Conservation (phyloP, 495 filamentous ascomycete species). For the Terfezia claveryi region DNA sequence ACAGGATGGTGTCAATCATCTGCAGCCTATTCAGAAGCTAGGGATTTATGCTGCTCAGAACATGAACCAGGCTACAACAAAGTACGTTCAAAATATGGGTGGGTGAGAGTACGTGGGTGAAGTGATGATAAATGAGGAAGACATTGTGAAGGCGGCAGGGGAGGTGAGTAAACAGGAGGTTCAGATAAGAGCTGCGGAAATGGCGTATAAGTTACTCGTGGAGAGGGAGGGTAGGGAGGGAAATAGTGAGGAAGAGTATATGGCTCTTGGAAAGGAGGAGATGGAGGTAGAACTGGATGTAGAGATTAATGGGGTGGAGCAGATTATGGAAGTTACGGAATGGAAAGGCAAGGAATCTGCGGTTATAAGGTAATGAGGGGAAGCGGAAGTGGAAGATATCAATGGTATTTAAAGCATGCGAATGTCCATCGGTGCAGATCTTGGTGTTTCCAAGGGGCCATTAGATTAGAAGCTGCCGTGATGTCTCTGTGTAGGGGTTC, state of each 20-base stretch:
- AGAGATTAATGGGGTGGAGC: not conserved
- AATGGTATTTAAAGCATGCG: too few species aligned
- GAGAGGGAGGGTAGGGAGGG: not conserved
- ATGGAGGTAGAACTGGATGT: not conserved
- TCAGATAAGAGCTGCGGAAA: slow-evolving; percentile 32
- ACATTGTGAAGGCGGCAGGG: slow-evolving; percentile 26
- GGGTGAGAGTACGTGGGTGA: slow-evolving; percentile 26
- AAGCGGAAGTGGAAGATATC: not conserved
- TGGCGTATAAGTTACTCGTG: slow-evolving; percentile 19
- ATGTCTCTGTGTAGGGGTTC: too few species aligned
- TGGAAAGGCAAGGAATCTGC: not conserved
- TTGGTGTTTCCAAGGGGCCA: too few species aligned
- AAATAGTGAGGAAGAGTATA: not conserved
- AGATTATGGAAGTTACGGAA: not conserved
- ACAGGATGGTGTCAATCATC: slow-evolving; percentile 32
- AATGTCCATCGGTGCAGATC: too few species aligned
- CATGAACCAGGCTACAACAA: slow-evolving; percentile 22
- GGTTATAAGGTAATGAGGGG: too few species aligned
- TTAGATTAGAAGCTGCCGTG: too few species aligned
- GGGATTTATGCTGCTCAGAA: slow-evolving; percentile 32
- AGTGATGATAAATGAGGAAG: slow-evolving; percentile 28
- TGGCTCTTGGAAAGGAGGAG: not conserved
- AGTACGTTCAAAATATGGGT: slow-evolving; percentile 22
- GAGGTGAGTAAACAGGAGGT: slow-evolving; percentile 33
- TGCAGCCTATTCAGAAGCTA: slow-evolving; percentile 55